phyloP scores from a whole-genome alignment of 805 yeast genomes.

The Candida quercuum region DNA sequence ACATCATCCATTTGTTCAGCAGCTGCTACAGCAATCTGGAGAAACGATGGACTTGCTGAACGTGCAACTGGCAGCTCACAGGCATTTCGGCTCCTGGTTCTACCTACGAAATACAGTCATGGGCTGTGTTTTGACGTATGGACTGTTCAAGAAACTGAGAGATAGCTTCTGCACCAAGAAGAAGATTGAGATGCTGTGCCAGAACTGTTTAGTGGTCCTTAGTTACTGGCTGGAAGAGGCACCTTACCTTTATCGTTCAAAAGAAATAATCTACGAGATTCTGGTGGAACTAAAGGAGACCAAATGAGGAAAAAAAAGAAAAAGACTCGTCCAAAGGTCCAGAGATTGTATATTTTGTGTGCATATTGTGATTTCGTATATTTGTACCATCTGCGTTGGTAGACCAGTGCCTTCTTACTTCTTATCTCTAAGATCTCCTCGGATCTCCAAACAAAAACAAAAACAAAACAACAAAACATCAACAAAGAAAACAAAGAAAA shows the following conservation, averaged over 20 bases:
- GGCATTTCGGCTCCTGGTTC: conserved; percentile 25
- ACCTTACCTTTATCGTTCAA: conserved; percentile 12
- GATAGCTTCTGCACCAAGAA: conserved; percentile 7
- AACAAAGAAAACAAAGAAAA: not conserved
- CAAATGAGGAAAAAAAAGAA: not conserved
- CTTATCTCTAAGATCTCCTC: too few relatives aligned
- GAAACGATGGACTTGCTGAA: conserved; percentile 17
- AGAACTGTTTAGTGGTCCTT: conserved; percentile 5
- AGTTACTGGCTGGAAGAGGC: conserved; percentile 20
- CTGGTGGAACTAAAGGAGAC: not conserved
- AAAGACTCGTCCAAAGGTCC: too few relatives aligned
- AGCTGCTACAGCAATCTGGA: conserved; percentile 11
- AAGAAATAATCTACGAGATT: not conserved
- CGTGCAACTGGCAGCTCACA: conserved; percentile 19
- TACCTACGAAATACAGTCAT: conserved; percentile 14
- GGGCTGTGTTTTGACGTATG: conserved; percentile 5
- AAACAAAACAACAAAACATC: too few relatives aligned
- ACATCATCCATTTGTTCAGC: conserved; percentile 11
- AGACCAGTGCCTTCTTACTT: too few relatives aligned
- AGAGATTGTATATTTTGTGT: too few relatives aligned
- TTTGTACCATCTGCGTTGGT: too few relatives aligned
- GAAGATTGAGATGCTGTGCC: conserved; percentile 6
- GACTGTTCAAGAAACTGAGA: conserved; percentile 9
- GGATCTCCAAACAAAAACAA: too few relatives aligned
- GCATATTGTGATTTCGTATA: not conserved